phyloP scores from a whole-genome alignment of 257 asterid species.

The Petunia axillaris region DNA sequence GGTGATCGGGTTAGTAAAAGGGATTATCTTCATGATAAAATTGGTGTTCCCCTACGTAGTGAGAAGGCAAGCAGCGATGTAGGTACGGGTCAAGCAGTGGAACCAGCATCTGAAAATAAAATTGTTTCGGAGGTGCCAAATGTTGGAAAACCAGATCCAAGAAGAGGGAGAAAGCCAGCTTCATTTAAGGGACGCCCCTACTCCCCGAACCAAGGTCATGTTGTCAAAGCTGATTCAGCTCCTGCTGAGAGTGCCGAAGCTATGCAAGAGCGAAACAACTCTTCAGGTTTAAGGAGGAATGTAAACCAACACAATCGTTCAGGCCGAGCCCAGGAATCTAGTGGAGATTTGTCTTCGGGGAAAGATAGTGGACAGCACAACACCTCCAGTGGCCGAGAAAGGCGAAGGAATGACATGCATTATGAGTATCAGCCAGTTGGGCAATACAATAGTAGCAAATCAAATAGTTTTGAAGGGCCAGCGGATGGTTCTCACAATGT shows the following conservation, averaged over 20 bases:
- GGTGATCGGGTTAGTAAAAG: constrained; percentile 41
- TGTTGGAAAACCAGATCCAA: constrained; percentile 31
- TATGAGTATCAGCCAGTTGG: constrained; percentile 89
- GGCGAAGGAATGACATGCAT: constrained; percentile 59
- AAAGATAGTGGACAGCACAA: constrained; percentile 48
- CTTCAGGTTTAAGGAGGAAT: constrained; percentile 52
- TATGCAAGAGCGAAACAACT: constrained; percentile 48
- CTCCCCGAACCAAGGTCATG: constrained; percentile 57
- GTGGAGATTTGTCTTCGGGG: constrained; percentile 60
- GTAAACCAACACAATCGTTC: constrained; percentile 57
- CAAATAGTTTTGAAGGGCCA: constrained; percentile 49
- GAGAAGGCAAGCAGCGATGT: constrained; percentile 35
- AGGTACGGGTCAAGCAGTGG: constrained; percentile 34
- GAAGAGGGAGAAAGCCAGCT: constrained; percentile 52
- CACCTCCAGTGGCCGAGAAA: constrained; percentile 50
- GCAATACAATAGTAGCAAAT: constrained; percentile 49
- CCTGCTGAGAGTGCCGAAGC: constrained; percentile 34
- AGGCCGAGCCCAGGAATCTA: constrained; percentile 55
- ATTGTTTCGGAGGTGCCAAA: constrained; percentile 22
- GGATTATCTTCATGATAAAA: constrained; percentile 50
- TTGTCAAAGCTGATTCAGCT: constrained; percentile 44
- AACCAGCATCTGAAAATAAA: constrained; percentile 25
- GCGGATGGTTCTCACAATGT: constrained; percentile 47
- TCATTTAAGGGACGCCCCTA: constrained; percentile 50
- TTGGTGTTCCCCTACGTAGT: constrained; percentile 35